phyloP scores from a whole-genome alignment of 2,329 filamentous ascomycete genomes.

The Fusarium citri region DNA sequence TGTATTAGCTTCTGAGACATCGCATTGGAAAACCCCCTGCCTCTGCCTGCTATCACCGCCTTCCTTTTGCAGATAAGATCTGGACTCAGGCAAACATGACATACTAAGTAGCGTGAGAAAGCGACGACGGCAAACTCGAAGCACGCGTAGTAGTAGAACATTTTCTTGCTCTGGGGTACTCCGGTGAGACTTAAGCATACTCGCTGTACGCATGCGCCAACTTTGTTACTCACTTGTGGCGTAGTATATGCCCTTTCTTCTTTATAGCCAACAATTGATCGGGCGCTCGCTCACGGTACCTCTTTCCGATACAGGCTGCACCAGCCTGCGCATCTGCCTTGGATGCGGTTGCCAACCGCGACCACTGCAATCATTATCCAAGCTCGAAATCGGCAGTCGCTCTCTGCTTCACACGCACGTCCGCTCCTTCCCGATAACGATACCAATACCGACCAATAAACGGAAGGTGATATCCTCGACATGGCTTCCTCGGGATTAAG shows the following conservation, averaged over 20 bases:
- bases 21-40: slow-evolving; percentile 3
- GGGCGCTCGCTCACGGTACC: slow-evolving; percentile 4
- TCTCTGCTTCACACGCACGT: slow-evolving; percentile 13
- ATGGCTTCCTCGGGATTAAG: slow-evolving; percentile 45
- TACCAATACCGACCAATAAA: slow-evolving; percentile 15
- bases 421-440: background rate
- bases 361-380: slow-evolving; percentile 29
- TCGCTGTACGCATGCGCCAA: background rate
- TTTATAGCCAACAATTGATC: background rate
- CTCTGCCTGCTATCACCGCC: slow-evolving; percentile 42
- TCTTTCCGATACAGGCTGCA: slow-evolving; percentile 35
- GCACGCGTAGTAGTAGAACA: slow-evolving; percentile 32
- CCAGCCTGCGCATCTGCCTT: slow-evolving; percentile 43
- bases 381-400: slow-evolving; percentile 26
- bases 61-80: slow-evolving; percentile 28
- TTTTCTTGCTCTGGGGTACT: background rate
- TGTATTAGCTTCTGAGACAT: background rate
- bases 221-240: slow-evolving; percentile 4
- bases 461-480: slow-evolving; percentile 28
- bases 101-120: slow-evolving; percentile 42
- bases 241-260: slow-evolving; percentile 8
- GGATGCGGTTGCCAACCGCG: slow-evolving; percentile 43
- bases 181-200: background rate
- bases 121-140: slow-evolving; percentile 16
- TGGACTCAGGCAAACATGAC: slow-evolving; percentile 40